Conservation (phyloP, 2,329 filamentous ascomycete genomes). For the Fusarium multiceps region DNA sequence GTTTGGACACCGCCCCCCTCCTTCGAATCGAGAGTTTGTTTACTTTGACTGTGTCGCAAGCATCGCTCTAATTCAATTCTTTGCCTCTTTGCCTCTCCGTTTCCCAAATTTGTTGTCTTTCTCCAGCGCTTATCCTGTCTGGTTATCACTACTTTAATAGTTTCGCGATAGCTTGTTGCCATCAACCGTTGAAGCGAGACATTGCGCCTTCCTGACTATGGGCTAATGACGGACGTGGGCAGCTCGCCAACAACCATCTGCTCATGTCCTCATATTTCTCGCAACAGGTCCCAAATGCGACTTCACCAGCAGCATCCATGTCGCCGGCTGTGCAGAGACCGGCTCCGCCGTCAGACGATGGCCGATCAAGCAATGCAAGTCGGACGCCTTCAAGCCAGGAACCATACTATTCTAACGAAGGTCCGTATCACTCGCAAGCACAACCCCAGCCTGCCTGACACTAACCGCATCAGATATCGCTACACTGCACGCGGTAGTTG, state of each 20-base stretch:
- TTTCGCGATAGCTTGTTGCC: conserved; percentile 7
- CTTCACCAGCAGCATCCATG: conserved; percentile 45
- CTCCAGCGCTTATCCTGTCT: not conserved
- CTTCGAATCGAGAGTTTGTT: conserved; percentile 17
- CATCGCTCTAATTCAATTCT: conserved; percentile 5
- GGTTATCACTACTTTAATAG: not conserved
- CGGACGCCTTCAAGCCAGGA: conserved; percentile 47
- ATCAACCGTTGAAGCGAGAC: conserved; percentile 8
- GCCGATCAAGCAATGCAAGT: conserved; percentile 45
- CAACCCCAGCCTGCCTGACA: not conserved
- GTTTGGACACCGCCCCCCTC: conserved; percentile 27
- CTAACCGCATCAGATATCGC: conserved; percentile 74
- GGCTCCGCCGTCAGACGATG: conserved; percentile 46
- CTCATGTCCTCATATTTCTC: conserved; percentile 37
- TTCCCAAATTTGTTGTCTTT: not conserved
- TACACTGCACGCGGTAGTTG: conserved; percentile 81
- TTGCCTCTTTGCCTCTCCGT: not conserved
- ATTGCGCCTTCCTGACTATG: conserved; percentile 46
- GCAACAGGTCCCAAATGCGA: conserved; percentile 36
- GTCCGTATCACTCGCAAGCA: conserved; percentile 50
- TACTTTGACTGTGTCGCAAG: conserved; percentile 1
- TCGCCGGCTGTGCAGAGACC: conserved; percentile 41
- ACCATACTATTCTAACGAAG: conserved; percentile 70
- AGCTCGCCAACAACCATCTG: conserved; percentile 46
- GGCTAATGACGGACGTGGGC: conserved; percentile 49